A percentile compares a stretch with the other conserved stretches of the same genome.
Conservation (phyloP, 495 filamentous ascomycete genomes). For the Podospora fimiseda region DNA sequence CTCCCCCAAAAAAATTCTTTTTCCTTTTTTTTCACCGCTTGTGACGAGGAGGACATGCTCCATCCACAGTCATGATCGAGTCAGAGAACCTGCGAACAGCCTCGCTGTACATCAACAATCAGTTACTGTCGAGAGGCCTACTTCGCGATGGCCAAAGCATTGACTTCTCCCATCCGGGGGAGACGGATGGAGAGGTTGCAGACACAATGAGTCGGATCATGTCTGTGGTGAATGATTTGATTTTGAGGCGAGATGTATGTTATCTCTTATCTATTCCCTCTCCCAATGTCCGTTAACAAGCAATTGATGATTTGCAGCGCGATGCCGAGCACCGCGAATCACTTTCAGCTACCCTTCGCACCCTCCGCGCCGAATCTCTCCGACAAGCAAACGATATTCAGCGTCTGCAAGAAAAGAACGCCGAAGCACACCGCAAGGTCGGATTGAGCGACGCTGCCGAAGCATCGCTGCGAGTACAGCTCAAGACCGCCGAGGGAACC, state of each 20-base stretch:
- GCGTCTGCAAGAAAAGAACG: slow-evolving; percentile 59
- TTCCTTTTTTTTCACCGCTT: too few species aligned
- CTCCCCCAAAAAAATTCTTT: too few species aligned
- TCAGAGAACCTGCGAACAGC: slow-evolving; percentile 75
- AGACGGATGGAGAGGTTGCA: slow-evolving; percentile 55
- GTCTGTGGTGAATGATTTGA: slow-evolving; percentile 85
- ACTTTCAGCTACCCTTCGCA: slow-evolving; percentile 71
- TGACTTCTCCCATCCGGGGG: slow-evolving; percentile 73
- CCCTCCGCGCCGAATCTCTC: slow-evolving; percentile 62
- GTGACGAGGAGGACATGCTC: too few species aligned
- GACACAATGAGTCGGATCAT: slow-evolving; percentile 81
- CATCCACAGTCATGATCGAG: slow-evolving; percentile 60
- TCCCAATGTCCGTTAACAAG: background rate
- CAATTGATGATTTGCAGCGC: too few species aligned
- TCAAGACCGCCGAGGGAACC: slow-evolving; percentile 64
- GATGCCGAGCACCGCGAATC: slow-evolving; percentile 80
- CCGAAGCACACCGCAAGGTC: slow-evolving; percentile 68
- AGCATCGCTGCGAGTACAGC: slow-evolving; percentile 57
- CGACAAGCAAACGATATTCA: slow-evolving; percentile 57
- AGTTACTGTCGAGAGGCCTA: slow-evolving; percentile 81
- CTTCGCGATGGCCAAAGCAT: slow-evolving; percentile 77
- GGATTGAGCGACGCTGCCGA: slow-evolving; percentile 69
- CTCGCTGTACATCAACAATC: slow-evolving; percentile 93
- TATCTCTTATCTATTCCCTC: background rate
- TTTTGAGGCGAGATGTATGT: slow-evolving; percentile 73